phyloP scores from a whole-genome alignment of 2,329 filamentous ascomycete species.

The Hypoxylon sp. region DNA sequence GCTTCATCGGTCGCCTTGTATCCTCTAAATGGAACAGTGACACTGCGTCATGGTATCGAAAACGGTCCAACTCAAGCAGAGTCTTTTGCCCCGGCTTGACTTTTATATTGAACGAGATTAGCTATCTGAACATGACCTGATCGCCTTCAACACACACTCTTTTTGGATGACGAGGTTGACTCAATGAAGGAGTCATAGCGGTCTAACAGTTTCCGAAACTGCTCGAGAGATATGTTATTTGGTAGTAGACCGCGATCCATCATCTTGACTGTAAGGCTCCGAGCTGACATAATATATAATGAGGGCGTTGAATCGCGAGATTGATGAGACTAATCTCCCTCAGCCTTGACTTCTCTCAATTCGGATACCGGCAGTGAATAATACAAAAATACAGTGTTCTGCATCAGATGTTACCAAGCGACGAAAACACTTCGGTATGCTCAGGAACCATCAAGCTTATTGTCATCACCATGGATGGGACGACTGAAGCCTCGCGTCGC shows the following conservation, averaged over 20 bases:
- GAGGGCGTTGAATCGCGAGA: background rate
- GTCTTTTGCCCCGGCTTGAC: conserved; percentile 66
- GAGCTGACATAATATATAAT: background rate
- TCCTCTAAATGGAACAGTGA: conserved; percentile 59
- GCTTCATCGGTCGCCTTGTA: conserved; percentile 61
- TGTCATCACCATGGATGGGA: background rate
- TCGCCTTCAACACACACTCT: conserved; percentile 55
- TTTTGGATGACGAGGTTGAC: conserved; percentile 62
- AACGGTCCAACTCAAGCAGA: conserved; percentile 71
- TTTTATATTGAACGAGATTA: conserved; percentile 46
- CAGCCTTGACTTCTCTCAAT: background rate
- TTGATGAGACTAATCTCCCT: background rate
- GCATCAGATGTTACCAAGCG: background rate
- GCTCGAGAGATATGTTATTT: conserved; percentile 49
- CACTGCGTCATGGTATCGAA: conserved; percentile 70
- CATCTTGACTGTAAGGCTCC: conserved; percentile 34
- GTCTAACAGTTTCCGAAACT: conserved; percentile 57
- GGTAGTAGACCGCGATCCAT: conserved; percentile 40
- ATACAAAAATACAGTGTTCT: background rate
- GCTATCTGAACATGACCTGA: conserved; percentile 9
- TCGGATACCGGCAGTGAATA: background rate
- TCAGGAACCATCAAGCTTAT: background rate
- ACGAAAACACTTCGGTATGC: background rate
- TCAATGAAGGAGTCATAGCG: conserved; percentile 60
- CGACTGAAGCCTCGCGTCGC: background rate